Evolutionary conservation across 139 green algal genomes (phyloP), one percentile per base, ranked within the genome.

Genomic region (Gonium pectorale): DNA sequence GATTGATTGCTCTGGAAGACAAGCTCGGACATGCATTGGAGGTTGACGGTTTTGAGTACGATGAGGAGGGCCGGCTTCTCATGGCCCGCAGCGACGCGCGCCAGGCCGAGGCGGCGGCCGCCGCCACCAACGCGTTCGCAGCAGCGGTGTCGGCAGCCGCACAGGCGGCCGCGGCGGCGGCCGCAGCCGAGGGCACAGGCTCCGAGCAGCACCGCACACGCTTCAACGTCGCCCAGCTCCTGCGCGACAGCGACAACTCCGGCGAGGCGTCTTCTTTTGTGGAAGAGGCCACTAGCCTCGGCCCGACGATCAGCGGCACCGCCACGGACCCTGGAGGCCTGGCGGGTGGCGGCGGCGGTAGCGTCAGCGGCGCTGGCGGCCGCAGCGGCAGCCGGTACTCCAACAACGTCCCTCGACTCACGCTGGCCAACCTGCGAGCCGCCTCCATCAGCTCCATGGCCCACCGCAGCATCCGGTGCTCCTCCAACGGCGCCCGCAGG

Each of bases 1-100:
- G 82, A 46, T 81, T 94, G 41, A 87, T 94, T 37, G 90, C 89
- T 2, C 37, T 93, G 79, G 92, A 94, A 80, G 84, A 87, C 43
- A 38, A 83, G 59, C 66, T 89, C 67, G 86, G 79, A 8, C 17
- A 31, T 2, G 78, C 74, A 22, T 27, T 84, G 54, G 75, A 82
- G 44, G 51, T 90, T 38, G 63, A 87, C 21, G 86, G 86, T 1
- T 74, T 90, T 38, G 86, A 90, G 73, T 90, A 87, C 46, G 86
- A 90, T 49, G 80, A 90, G 40, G 86, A 90, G 66, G 86, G 67
- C 26, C 46, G 27, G 41, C 72, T 71, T 52, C 69, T 91, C 37
- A 59, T 86, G 51, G 72, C 77, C 2, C 60, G 63, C 17, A 82
- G 74, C 64, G 35, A 75, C 19, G 78, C 78, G 33, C 43, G 43